These are phyloP conservation scores for Babesia caballi DNA, from an alignment of 169 alveolate species.

Conservation along the genomic window DNA sequence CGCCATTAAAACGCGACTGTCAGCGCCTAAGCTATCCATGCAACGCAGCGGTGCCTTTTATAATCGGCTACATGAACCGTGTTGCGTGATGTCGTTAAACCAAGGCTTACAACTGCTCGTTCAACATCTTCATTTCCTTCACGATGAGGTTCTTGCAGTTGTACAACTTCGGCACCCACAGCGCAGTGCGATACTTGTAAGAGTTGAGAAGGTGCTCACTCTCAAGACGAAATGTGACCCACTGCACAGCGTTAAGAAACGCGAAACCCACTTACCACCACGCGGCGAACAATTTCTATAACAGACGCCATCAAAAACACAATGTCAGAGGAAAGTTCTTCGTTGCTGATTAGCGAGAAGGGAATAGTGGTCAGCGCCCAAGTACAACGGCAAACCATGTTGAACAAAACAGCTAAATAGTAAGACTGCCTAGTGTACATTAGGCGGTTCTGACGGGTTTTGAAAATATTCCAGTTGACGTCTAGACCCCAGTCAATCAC, in stretches of 20 bases:
- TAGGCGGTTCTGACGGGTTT: constrained; percentile 34
- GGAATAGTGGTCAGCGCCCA: constrained; percentile 65
- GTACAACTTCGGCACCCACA: constrained; percentile 77
- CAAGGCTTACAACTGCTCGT: constrained; percentile 6
- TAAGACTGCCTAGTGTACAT: constrained; percentile 67
- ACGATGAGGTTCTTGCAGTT: constrained; percentile 55
- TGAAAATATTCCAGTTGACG: constrained; percentile 57
- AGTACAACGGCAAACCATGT: constrained; percentile 56
- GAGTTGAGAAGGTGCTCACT: constrained; percentile 84
- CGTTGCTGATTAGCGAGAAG: constrained; percentile 6
- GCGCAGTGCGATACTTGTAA: constrained; percentile 77
- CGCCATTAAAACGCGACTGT: no score
- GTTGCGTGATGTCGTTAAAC: not conserved
- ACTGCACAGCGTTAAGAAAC: constrained; percentile 51
- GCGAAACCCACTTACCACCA: constrained; percentile 43
- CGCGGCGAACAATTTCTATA: constrained; percentile 53
- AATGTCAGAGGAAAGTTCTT: constrained; percentile 38
- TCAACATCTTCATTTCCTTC: constrained; percentile 63
- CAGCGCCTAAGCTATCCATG: no score
- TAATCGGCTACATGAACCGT: not conserved
- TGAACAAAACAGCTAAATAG: constrained; percentile 55
- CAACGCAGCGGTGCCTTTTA: no score
- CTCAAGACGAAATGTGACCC: constrained; percentile 81
- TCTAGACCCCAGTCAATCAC: constrained; percentile 85
- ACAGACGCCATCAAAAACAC: constrained; percentile 13